These are phyloP conservation scores for Protomyces inouyei DNA, from an alignment of 1,139 yeast genomes.

Conservation along the genomic window DNA sequence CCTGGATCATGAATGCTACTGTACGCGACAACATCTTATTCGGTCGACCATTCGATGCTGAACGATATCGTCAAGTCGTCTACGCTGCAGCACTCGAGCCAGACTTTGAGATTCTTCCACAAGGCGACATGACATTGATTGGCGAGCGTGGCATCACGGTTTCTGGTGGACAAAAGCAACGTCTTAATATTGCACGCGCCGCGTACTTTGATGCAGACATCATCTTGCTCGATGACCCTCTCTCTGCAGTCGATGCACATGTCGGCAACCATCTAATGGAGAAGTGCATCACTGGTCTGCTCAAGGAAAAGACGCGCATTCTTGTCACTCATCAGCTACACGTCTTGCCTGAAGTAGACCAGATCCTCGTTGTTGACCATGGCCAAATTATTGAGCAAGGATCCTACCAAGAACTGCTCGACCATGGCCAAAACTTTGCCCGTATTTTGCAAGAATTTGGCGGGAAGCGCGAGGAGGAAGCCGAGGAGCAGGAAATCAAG, in stretches of 20 bases:
- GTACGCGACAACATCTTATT: slow-evolving; percentile 69
- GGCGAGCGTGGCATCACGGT: slow-evolving; percentile 90
- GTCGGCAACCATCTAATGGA: slow-evolving; percentile 81
- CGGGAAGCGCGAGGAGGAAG: slow-evolving; percentile 39
- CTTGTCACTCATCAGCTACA: slow-evolving; percentile 83
- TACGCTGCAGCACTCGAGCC: slow-evolving; percentile 61
- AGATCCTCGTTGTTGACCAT: slow-evolving; percentile 61
- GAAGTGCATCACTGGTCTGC: slow-evolving; percentile 57
- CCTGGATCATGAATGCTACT: slow-evolving; percentile 85
- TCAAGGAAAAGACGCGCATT: slow-evolving; percentile 60
- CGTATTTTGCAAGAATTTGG: slow-evolving; percentile 49
- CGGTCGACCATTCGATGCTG: slow-evolving; percentile 56
- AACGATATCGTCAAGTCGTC: slow-evolving; percentile 54
- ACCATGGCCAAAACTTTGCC: slow-evolving; percentile 47
- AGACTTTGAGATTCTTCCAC: slow-evolving; percentile 68
- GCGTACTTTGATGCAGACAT: slow-evolving; percentile 67
- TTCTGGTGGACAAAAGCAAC: slow-evolving; percentile 91
- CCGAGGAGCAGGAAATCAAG: slow-evolving; percentile 35
- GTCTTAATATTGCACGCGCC: slow-evolving; percentile 78
- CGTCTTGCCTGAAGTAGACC: slow-evolving; percentile 61
- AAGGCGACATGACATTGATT: slow-evolving; percentile 79
- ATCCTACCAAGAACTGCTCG: slow-evolving; percentile 50
- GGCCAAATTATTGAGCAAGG: slow-evolving; percentile 58
- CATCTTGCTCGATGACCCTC: slow-evolving; percentile 73
- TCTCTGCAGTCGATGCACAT: slow-evolving; percentile 87